Percentiles rank a stretch among this genome's conserved stretches.
Conservation (phyloP, 1,139 yeast species). For the Taiozyma sp. region DNA sequence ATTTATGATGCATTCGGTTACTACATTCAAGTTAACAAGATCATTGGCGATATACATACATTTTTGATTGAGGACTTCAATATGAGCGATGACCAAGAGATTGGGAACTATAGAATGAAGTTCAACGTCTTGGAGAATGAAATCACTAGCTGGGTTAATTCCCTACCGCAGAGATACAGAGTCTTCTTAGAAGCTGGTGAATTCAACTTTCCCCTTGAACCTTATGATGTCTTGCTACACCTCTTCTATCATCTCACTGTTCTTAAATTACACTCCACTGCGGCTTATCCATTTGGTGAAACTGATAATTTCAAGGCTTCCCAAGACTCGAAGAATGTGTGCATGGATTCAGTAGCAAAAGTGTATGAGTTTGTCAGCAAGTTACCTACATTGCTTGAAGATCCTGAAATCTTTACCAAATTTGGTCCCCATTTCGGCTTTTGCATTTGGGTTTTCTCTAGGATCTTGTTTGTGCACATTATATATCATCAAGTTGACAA, state of each 20-base stretch:
- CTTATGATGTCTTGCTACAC: conserved; percentile 20
- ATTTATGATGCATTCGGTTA: conserved; percentile 18
- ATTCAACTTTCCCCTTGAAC: conserved; percentile 2
- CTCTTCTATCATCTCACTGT: conserved; percentile 28
- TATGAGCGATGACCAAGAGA: conserved; percentile 13
- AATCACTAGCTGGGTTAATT: conserved; percentile 13
- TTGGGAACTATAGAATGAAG: conserved; percentile 14
- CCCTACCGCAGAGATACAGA: conserved; percentile 12
- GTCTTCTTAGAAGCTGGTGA: conserved; percentile 14
- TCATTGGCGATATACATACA: conserved; percentile 19
- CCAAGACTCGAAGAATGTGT: conserved; percentile 26
- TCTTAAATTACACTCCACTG: conserved; percentile 29
- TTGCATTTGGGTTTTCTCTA: conserved; percentile 31
- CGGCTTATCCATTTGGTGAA: conserved; percentile 30
- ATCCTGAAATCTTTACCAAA: conserved; percentile 20
- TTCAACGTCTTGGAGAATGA: conserved; percentile 17
- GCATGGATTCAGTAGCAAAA: conserved; percentile 23
- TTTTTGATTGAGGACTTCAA: conserved; percentile 18
- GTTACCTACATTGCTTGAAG: conserved; percentile 10
- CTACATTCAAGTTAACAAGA: conserved; percentile 17
- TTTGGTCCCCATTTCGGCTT: conserved; percentile 34
- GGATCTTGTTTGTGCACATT: conserved; percentile 32
- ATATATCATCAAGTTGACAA: conserved; percentile 18
- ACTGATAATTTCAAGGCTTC: conserved; percentile 27
- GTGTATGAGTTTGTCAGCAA: conserved; percentile 22